Percentiles rank a stretch among this genome's conserved stretches.
phyloP scores from a whole-genome alignment of 2,329 filamentous ascomycete genomes.

The Plectosphaerella sp. region DNA sequence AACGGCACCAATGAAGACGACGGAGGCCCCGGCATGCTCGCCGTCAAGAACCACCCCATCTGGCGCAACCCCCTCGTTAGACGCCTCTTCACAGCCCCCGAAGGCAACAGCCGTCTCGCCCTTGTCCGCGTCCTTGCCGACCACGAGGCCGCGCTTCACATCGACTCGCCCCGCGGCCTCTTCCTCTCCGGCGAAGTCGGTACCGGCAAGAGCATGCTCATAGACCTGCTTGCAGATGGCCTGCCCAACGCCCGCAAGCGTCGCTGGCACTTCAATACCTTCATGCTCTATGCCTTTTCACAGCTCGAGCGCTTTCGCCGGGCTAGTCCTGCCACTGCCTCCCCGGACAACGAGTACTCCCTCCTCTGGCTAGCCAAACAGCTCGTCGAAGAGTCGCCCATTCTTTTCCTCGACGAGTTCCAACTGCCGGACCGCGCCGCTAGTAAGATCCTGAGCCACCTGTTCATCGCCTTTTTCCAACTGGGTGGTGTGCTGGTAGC shows the following conservation, averaged over 20 bases:
- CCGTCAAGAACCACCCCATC: slow-evolving; percentile 49
- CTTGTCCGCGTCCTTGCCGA: slow-evolving; percentile 65
- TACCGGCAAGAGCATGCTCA: slow-evolving; percentile 80
- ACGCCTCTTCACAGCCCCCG: slow-evolving; percentile 52
- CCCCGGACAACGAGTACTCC: slow-evolving; percentile 52
- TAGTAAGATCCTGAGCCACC: slow-evolving; percentile 73
- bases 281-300: slow-evolving; percentile 75
- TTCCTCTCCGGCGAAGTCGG: slow-evolving; percentile 80
- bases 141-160: slow-evolving; percentile 65
- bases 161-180: slow-evolving; percentile 69
- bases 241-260: slow-evolving; percentile 69
- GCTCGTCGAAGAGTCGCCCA: slow-evolving; percentile 68
- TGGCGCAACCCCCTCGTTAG: slow-evolving; percentile 55
- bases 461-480: slow-evolving; percentile 78
- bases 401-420: slow-evolving; percentile 79
- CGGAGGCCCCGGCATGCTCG: slow-evolving; percentile 32
- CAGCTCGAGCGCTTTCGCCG: slow-evolving; percentile 62
- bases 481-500: slow-evolving; percentile 76
- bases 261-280: slow-evolving; percentile 80
- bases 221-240: slow-evolving; percentile 75
- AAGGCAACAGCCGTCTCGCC: slow-evolving; percentile 56
- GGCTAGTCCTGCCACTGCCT: slow-evolving; percentile 16
- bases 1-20: slow-evolving; percentile 23
- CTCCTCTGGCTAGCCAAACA: slow-evolving; percentile 72
- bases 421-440: slow-evolving; percentile 75